Evolutionary conservation across 2,329 filamentous ascomycete genomes (phyloP), one percentile per base, ranked within the genome.

Genomic region (Fusarium falciforme): DNA sequence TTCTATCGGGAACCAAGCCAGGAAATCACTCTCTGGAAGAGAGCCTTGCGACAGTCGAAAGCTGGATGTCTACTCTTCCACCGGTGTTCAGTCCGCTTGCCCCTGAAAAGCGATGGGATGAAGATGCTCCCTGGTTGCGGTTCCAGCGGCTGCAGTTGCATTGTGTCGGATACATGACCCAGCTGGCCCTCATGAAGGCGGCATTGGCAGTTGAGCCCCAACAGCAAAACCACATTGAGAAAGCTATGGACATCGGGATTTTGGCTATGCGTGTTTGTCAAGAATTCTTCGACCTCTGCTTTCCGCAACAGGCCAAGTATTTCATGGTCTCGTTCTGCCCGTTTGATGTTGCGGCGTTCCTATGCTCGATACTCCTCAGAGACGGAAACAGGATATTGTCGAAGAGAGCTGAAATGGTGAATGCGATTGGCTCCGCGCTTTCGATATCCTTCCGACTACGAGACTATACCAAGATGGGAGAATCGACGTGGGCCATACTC

Each of bases 241-340:
- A 35, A 12, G 52, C 31, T 3, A 9, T 31, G 6, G 14, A 36
- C 1, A 17, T 35, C 20, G n/a, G 52, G 7, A n/a, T 36, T 9
- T 16, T 35, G n/a, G 52, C 52, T 11, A 57, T 57, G 31, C 7
- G 29, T 20, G 52, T 36, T 11, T 57, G 52, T 7, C 12, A 36
- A 35, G n/a, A 57, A 2, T 35, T 57, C 20, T 57, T 57, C 12
- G 4, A 17, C 8, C 52, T 57, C 29, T 57, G 52, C 8, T 57
- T 57, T 36, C 52, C 29, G 2, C 31, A 36, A 10, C 52, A 57
- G n/a, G 52, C 52, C 11, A 57, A 57, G 29, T 57, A 57, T 35
- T 57, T 57, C 31, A 57, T 57, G 52, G 52, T 57, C 33, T 33
- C 52, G 5, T 57, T 57, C 27, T 57, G 52, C 35, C 52, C 52